A percentile compares a stretch with the other conserved stretches of the same genome.
phyloP scores from a whole-genome alignment of 176 grass and related monocot species.

The Aegilops longissima region DNA sequence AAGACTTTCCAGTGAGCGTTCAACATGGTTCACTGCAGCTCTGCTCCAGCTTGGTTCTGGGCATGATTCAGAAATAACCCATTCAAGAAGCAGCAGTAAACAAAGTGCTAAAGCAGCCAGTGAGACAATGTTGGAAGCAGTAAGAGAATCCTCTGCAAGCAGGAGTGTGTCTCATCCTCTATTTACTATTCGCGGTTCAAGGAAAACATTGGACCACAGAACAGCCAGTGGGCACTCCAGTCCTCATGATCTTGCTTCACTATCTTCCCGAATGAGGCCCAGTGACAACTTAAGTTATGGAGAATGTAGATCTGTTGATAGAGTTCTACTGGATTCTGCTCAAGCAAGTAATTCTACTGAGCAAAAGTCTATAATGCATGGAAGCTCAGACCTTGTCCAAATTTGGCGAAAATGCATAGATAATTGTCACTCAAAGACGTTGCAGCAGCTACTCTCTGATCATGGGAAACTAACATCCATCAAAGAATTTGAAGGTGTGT shows the following conservation, averaged over 20 bases:
- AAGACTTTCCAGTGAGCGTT: conserved; percentile 89
- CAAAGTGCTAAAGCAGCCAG: conserved; percentile 55
- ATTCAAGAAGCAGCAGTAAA: conserved; percentile 63
- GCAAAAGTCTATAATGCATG: conserved; percentile 31
- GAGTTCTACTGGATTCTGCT: conserved; percentile 41
- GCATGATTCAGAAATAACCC: conserved; percentile 68
- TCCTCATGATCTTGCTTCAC: conserved; percentile 42
- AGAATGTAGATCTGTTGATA: conserved; percentile 60
- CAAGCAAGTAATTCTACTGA: conserved; percentile 50
- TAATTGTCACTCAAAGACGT: conserved; percentile 82
- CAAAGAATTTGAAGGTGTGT: conserved; percentile 62
- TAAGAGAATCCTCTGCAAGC: conserved; percentile 50
- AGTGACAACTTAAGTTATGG: conserved; percentile 39
- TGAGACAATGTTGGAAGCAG: conserved; percentile 44
- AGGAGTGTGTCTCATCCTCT: conserved; percentile 52
- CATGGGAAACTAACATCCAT: conserved; percentile 77
- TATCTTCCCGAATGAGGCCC: conserved; percentile 42
- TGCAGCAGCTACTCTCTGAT: conserved; percentile 70
- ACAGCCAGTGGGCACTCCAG: conserved; percentile 46
- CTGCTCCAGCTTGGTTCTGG: conserved; percentile 88
- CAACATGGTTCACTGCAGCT: conserved; percentile 96
- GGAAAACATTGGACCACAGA: conserved; percentile 38
- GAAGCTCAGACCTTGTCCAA: conserved; percentile 51
- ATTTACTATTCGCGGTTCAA: conserved; percentile 39
- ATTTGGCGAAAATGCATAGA: conserved; percentile 88